Base-by-base conservation (phyloP, 176 grass and related monocot genomes). In the Zoysia pacifica region DNA sequence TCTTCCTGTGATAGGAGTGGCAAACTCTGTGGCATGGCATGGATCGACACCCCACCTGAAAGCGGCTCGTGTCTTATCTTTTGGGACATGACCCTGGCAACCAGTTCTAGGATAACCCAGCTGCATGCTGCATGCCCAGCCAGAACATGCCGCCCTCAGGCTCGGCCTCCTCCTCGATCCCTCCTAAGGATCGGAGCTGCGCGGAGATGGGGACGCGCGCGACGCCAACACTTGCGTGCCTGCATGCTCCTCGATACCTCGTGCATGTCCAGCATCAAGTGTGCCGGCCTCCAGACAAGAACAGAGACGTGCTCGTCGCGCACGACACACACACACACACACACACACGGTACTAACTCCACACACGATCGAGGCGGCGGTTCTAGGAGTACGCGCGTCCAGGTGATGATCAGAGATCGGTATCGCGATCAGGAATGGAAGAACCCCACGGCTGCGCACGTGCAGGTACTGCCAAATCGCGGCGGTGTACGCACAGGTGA, bases 281-380 rank as follows among this genome's bases (percentile, higher is more conserved):
- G 43, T 37, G 45, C 55, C 87, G 44, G 66, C 69, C 87, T 59
- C 42, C 82, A 67, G 82, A 85, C 82, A 81, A 80, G 67, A 80
- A 89, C 71, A 89, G 60, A 48, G 78, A 81, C 87, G 20, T 85
- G 77, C 40, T 77, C 48, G 65, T 44, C 45, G 1, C 77, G 18
- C 67, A 41, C 65, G 56, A 76, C 2, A 48, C 77, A 81, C 6
- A 18, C 55, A 15, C 53, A 28, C 28, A 28, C 28, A 28, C 28
- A 28, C 28, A 28, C 0, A 28, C 28, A 28, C 28, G 28, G 28
- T 28, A 5, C 53, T 6, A 56, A 4, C 13, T 8, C 51, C 28
- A 28, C 15, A n/a, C 50, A 16, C 75, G 46, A 39, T 28, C 37
- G 5, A 54, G 70, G 14, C 36, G 60, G 74, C 20, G 28, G 28